Base-by-base conservation (phyloP, 2,329 filamentous ascomycete genomes). In the Alternaria sp. region DNA sequence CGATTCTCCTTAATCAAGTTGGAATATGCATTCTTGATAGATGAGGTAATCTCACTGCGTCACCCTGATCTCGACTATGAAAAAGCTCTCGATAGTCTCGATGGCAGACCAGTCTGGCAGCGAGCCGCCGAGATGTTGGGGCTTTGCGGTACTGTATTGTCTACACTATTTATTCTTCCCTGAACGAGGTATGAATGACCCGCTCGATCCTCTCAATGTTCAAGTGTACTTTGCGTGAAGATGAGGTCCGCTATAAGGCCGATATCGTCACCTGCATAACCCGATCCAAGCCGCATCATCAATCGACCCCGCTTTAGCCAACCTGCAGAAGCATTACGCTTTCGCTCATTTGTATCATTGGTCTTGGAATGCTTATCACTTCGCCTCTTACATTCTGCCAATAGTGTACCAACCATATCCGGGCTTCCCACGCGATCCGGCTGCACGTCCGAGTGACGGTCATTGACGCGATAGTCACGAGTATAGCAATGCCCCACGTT, bases 401-500 rank as follows among this genome's bases (percentile, higher is more conserved):
- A n/a, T 16, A 55, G 38, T 48, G 18, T 36, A 27, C 41, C 22
- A 28, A 18, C 57, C 58, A n/a, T 14, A 53, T 30, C 20, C 18
- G 54, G 49, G 25, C 36, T 61, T 62, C 50, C 41, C 53, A 59
- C 64, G 62, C 66, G 66, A 69, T 53, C 58, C 65, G 66, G 66
- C 58, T 65, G 45, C 59, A 58, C 48, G 59, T 38, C 66, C 68
- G 65, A 63, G 30, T 34, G 60, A 65, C 61, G 63, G 69, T 54
- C 59, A 50, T 62, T n/a, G 50, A 60, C 55, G 67, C 64, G 59
- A 61, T 60, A 57, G 65, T 70, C 70, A 72, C 66, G 64, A 65
- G 70, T 54, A 36, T 44, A 45, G 43, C 56, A 28, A 56, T 56
- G 60, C 54, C 60, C 65, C 57, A 64, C 64, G 61, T 65, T 65